Percentiles rank a stretch among this genome's conserved stretches.
Conservation (phyloP, 129 eudicot genomes). For the Apium graveolens region DNA sequence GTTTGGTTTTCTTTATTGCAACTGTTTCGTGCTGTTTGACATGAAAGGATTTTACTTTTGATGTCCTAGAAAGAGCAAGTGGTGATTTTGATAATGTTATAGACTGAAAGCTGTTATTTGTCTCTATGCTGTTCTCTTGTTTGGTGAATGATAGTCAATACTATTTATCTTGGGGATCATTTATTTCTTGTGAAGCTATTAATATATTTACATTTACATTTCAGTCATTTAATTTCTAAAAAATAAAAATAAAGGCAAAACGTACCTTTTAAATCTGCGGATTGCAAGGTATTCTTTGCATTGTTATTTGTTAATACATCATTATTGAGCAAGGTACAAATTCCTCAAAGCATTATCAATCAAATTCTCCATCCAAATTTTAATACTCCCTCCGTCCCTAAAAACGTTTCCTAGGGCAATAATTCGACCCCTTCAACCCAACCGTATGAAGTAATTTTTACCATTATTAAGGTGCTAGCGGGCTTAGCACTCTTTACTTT, state of each 20-base stretch:
- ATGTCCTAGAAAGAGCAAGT: not conserved
- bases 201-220: too few species aligned
- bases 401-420: too few species aligned
- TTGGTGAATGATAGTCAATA: not conserved
- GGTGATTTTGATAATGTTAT: not conserved
- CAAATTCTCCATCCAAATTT: too few species aligned
- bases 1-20: not conserved
- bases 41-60: not conserved
- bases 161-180: not conserved
- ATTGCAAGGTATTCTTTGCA: too few species aligned
- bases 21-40: not conserved
- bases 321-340: too few species aligned
- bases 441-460: constrained; percentile 20
- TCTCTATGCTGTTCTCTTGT: not conserved
- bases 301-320: too few species aligned
- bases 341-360: too few species aligned
- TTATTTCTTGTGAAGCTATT: not conserved
- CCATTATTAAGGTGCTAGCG: constrained; percentile 27
- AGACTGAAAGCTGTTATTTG: not conserved
- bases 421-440: constrained; percentile 38
- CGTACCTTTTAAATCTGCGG: too few species aligned
- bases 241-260: too few species aligned
- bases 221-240: too few species aligned
- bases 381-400: too few species aligned
- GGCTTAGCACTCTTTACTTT: constrained; percentile 42